Percentiles rank a stretch among this genome's conserved stretches.
Conservation (phyloP, 805 yeast genomes). For the Saccharomycopsis selenospora region DNA sequence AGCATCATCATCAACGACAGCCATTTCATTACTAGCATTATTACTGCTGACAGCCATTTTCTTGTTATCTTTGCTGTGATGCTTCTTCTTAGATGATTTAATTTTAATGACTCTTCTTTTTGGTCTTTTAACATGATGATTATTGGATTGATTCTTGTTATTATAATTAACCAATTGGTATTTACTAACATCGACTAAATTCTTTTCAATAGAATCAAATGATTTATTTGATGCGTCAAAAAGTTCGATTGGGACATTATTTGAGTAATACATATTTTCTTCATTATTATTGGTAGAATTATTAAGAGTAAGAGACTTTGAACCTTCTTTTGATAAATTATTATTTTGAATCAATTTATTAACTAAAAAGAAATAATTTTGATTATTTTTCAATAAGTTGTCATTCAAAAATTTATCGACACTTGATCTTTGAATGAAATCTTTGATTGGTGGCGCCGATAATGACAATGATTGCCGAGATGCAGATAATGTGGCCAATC, state of each 20-base stretch:
- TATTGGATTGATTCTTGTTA: conserved; percentile 15
- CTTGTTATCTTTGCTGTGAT: neutral
- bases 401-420: conserved; percentile 27
- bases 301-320: too few relatives aligned
- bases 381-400: conserved; percentile 10
- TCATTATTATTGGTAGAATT: neutral
- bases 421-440: conserved; percentile 51
- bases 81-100: conserved; percentile 9
- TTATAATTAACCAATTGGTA: conserved; percentile 19
- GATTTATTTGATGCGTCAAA: conserved; percentile 3
- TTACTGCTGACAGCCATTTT: neutral
- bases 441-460: conserved; percentile 49
- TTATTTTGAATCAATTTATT: conserved; percentile 9
- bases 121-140: conserved; percentile 22
- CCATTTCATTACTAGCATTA: neutral
- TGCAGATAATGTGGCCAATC: conserved; percentile 59
- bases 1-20: neutral
- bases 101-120: conserved; percentile 27
- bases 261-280: neutral
- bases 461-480: conserved; percentile 79
- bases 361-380: conserved; percentile 14
- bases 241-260: neutral
- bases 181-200: conserved; percentile 17
- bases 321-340: too few relatives aligned
- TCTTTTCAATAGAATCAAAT: conserved; percentile 14